Evolutionary conservation across 23 red algal species (phyloP), one percentile per base, ranked within the genome.

Genomic region (Gracilaria gracilis): DNA sequence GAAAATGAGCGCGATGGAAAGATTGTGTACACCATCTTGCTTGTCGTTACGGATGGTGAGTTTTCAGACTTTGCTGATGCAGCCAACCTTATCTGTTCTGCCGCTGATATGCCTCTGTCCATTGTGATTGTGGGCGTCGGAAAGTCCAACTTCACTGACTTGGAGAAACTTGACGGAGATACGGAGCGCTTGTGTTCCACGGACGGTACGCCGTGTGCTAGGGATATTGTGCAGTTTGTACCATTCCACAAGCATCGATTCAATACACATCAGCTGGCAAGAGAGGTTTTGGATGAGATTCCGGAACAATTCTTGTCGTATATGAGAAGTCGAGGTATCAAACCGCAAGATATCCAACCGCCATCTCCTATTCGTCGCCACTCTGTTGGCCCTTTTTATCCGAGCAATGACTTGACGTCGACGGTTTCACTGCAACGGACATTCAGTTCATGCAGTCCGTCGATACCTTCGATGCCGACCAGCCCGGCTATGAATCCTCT

Each of bases 71-170:
- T 93, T 53, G 61, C 81, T 23, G 91, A 93, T 65, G 66, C 90
- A n/a, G 64, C 85, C 31, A 76, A 89, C 16, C 75, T 87, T 6
- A 94, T 98, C 24, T 78, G 44, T 48, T 74, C 46, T 81, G 95
- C 95, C 20, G 79, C 94, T 8, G 91, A 76, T 28, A 69, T 95
- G 24, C 91, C 91, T 12, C 61, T 98, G 17, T 94, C 90, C 4
- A 95, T 98, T 36, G 86, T 94, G 23, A 90, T 98, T 78, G 88
- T 98, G 31, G 95, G 95, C 13, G 88, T 98, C 6, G 95, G 95
- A 55, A 88, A 84, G 42, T 87, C 85, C 25, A 57, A 77, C 25
- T 94, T 94, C 54, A 37, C 58, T 4, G 65, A 85, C 17, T 57
- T 98, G 85, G 86, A 96, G 24, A 82, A 79, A 35, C 94, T 96